Base-by-base conservation (phyloP, 1,139 yeast species). In the Candida dubliniensis region DNA sequence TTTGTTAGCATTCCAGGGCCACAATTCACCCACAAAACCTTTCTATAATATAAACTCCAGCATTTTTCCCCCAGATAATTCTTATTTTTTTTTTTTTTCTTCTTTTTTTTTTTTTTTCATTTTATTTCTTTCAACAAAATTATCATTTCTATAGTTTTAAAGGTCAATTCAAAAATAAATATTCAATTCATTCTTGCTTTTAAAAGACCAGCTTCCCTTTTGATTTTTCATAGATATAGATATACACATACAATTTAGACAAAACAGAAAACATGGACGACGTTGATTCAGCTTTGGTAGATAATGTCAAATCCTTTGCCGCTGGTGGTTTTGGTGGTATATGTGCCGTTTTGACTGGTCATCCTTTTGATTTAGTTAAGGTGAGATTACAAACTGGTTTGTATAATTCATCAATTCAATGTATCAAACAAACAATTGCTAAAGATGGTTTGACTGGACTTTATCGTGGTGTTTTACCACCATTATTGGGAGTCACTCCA, bases 401-500 rank as follows among this genome's bases (percentile, higher is more conserved):
- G 44, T 83, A 81, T 61, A 61, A 72, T 23, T 73, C 83, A 15
- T 77, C 95, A 13, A 56, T 77, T 4, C 81, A 81, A 43, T 95
- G 95, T 30, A 76, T 89, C 34, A 78, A 74, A 56, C 77, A 76
- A 40, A 89, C 95, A 2, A 54, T 93, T 37, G 79, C 79, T 15
- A 76, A 77, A 33, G 91, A 87, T 50, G 96, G 96, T 1, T 78
- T 81, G 12, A 59, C 74, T 10, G 97, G 97, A 1, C 78, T 93
- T 51, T 93, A 88, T 66, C 70, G 93, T 56, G 96, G 96, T 47
- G 96, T 88, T 26, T 74, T 84, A 31, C 96, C 96, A 9, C 99
- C 99, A 5, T 71, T 93, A 42, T 65, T 87, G 26, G 99, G 99
- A 29, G 98, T 93, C 26, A 93, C 98, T 0, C 99, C 99, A 34